These are phyloP conservation scores for Sindora glabra DNA, from an alignment of 306 rosid genomes.

Conservation along the genomic window DNA sequence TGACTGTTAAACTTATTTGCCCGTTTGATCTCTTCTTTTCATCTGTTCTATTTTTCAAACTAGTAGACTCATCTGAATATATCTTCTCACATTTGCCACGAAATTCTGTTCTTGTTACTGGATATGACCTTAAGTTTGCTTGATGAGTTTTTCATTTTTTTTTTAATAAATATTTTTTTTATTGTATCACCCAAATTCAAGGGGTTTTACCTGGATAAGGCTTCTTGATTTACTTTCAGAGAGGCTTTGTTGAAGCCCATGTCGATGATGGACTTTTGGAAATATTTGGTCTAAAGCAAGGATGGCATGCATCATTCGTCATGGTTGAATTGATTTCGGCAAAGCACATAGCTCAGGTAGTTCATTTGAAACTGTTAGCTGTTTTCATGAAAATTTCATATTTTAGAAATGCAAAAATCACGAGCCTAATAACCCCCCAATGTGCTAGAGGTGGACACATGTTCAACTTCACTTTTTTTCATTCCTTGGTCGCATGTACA, in stretches of 20 bases:
- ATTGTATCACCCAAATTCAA: slow-evolving; percentile 6
- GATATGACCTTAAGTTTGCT: slow-evolving; percentile 2
- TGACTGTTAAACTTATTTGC: not conserved
- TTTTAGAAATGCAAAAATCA: not conserved
- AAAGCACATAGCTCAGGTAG: slow-evolving; percentile 95
- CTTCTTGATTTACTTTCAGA: slow-evolving; percentile 37
- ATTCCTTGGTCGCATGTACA: no score
- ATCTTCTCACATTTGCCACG: not conserved
- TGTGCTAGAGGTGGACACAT: slow-evolving; percentile 6
- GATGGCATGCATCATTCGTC: slow-evolving; percentile 98
- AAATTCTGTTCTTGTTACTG: not conserved
- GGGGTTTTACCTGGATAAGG: not conserved
- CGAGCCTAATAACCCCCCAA: not conserved
- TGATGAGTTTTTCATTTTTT: no score
- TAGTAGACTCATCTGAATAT: not conserved
- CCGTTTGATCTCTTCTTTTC: not conserved
- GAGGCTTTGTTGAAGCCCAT: slow-evolving; percentile 90
- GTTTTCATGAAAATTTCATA: not conserved
- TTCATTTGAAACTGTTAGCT: not conserved
- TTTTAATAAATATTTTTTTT: no score
- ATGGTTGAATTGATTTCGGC: slow-evolving; percentile 93
- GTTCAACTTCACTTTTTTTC: no score
- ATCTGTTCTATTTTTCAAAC: not conserved
- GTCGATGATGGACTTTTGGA: slow-evolving; percentile 92
- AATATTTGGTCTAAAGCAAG: slow-evolving; percentile 94